Evolutionary conservation across 306 rosid genomes (phyloP).

Genomic region (Delonix regia): DNA sequence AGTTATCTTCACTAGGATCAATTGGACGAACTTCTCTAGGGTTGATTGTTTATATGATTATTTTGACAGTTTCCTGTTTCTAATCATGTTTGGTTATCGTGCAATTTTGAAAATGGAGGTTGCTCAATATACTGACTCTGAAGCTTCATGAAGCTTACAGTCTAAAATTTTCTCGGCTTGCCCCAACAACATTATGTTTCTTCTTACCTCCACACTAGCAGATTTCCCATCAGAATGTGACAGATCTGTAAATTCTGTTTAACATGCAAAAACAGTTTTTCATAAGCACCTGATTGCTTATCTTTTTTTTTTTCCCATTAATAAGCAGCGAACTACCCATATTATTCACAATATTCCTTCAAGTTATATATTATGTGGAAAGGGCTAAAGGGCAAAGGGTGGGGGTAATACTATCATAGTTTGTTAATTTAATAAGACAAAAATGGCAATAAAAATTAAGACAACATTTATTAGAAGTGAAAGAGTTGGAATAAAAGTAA

Average conservation of each 20-base stretch:
- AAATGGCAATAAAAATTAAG: too few species aligned
- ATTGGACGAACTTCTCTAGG: conserved; percentile 37
- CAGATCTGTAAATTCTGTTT: neutral
- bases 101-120: neutral
- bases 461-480: too few species aligned
- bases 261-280: neutral
- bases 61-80: conserved; percentile 34
- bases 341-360: too few species aligned
- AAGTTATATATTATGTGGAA: too few species aligned
- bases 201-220: neutral
- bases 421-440: too few species aligned
- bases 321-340: too few species aligned
- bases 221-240: conserved; percentile 16
- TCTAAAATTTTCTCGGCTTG: neutral
- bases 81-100: conserved; percentile 17
- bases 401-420: too few species aligned
- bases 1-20: conserved; percentile 36
- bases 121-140: conserved; percentile 12
- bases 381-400: too few species aligned
- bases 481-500: too few species aligned
- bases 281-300: too few species aligned
- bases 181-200: neutral
- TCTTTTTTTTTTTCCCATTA: too few species aligned
- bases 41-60: conserved; percentile 36
- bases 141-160: conserved; percentile 24